These are phyloP conservation scores for Viola pubescens DNA, from an alignment of 441 rosid genomes.

Conservation along the genomic window DNA sequence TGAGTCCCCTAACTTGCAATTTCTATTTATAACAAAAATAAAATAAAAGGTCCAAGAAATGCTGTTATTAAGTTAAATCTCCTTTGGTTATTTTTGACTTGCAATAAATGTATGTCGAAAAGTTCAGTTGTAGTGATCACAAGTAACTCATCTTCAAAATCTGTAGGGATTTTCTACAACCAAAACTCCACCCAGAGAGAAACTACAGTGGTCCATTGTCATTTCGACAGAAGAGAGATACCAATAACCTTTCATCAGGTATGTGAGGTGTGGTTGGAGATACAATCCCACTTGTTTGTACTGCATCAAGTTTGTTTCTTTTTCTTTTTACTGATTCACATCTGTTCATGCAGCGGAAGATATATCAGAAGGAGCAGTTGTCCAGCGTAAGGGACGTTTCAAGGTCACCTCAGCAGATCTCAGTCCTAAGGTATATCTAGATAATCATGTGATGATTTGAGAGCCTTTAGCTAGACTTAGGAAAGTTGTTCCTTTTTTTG, in stretches of 20 bases:
- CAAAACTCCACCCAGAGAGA: conserved; percentile 58
- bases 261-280: conserved; percentile 15
- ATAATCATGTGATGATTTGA: conserved; percentile 9
- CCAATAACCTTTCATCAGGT: conserved; percentile 50
- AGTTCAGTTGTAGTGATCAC: too few relatives aligned
- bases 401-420: conserved; percentile 82
- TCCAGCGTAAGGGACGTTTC: conserved; percentile 82
- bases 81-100: too few relatives aligned
- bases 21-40: too few relatives aligned
- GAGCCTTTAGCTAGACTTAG: background rate
- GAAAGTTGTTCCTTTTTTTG: background rate
- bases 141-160: background rate
- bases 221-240: conserved; percentile 58
- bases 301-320: background rate
- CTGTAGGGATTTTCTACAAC: conserved; percentile 59
- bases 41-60: too few relatives aligned
- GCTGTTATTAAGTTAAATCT: too few relatives aligned
- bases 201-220: conserved; percentile 71
- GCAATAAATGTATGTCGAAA: too few relatives aligned
- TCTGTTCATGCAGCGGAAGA: conserved; percentile 47
- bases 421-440: conserved; percentile 70
- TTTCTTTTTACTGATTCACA: conserved; percentile 1
- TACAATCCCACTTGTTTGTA: conserved; percentile 6
- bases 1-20: too few relatives aligned
- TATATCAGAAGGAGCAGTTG: conserved; percentile 65